phyloP scores from a whole-genome alignment of 1,284 basidiomycete species.

The Fomitopsis schrenkii region DNA sequence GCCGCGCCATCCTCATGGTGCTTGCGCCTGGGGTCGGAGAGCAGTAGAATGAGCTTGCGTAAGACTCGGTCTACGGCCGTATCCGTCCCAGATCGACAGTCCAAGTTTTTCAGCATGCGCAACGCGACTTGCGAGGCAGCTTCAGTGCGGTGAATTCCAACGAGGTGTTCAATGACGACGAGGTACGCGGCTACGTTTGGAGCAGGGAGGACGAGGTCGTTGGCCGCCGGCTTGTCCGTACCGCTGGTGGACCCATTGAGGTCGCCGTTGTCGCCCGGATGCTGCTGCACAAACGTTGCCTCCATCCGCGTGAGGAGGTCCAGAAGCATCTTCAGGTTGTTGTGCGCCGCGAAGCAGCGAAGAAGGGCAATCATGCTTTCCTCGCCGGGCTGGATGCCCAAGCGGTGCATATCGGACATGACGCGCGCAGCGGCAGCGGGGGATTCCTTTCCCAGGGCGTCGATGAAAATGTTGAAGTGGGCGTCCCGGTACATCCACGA shows the following conservation, averaged over 20 bases:
- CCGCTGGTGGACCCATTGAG: not conserved
- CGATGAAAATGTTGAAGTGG: slow-evolving; percentile 26
- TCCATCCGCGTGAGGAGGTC: slow-evolving; percentile 9
- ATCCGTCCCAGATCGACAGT: slow-evolving; percentile 17
- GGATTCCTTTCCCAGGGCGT: slow-evolving; percentile 10
- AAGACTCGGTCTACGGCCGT: slow-evolving; percentile 5
- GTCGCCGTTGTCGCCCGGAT: slow-evolving; percentile 8
- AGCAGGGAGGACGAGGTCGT: not conserved
- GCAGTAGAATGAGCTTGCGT: not conserved
- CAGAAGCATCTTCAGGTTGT: slow-evolving; percentile 12
- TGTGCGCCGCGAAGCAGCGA: slow-evolving; percentile 24
- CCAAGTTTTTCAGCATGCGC: slow-evolving; percentile 17
- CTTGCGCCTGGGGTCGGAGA: not conserved
- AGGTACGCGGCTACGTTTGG: slow-evolving; percentile 23
- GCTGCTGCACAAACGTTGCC: slow-evolving; percentile 9
- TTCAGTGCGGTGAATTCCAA: slow-evolving; percentile 16
- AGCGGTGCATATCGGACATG: slow-evolving; percentile 31
- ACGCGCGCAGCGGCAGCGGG: slow-evolving; percentile 15
- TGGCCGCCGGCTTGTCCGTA: not conserved
- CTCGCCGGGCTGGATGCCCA: slow-evolving; percentile 23
- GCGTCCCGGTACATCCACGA: slow-evolving; percentile 14
- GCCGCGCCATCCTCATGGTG: not conserved
- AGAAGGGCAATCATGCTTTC: slow-evolving; percentile 13
- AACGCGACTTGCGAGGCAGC: slow-evolving; percentile 23
- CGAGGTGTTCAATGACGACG: slow-evolving; percentile 27